Base-by-base conservation (phyloP, 2,329 filamentous ascomycete genomes). In the Pyricularia sp. region DNA sequence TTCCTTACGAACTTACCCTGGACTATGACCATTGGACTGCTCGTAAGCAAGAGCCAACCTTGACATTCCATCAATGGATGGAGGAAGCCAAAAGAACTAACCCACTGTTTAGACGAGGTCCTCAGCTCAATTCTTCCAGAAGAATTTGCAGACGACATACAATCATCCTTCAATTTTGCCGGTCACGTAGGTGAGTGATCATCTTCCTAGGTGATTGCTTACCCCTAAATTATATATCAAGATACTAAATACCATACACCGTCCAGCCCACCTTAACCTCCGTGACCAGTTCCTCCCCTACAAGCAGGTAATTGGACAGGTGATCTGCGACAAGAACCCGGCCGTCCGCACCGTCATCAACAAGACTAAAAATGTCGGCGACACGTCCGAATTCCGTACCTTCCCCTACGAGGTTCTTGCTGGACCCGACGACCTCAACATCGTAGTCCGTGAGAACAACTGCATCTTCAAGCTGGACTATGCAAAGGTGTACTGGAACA, bases 401-500 rank as follows among this genome's bases (percentile, higher is more conserved):
- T 98, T 99, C 79, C 85, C 86, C 36, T 98, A 97, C 81, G 95
- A 99, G 80, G 86, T 98, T 17, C 86, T 99, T 0, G 89, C 89
- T 1, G 95, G 95, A 0, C 86, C 88, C 0, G 88, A 93, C 73
- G 90, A 98, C 75, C 82, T 97, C 78, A 88, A 94, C 68, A 95
- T 99, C 68, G 87, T 92, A 71, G 86, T 95, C 68, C 88, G 86
- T 72, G 93, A 97, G 80, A 90, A 92, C 74, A 87, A 88, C 70
- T 98, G 95, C 81, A 82, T 85, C n/a, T 99, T 97, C 81, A 84
- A 85, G 69, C 98, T 99, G 78, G 92, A 99, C 81, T 99, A 97
- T 78, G 88, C 91, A 71, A 96, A 96, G 74, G 95, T 99, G 4
- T 99, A 99, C 83, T 99, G 94, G 94, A 99, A 99, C 80, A 93